Conservation (phyloP, 352 stramenopile species). For the Phytophthora crassamura region DNA sequence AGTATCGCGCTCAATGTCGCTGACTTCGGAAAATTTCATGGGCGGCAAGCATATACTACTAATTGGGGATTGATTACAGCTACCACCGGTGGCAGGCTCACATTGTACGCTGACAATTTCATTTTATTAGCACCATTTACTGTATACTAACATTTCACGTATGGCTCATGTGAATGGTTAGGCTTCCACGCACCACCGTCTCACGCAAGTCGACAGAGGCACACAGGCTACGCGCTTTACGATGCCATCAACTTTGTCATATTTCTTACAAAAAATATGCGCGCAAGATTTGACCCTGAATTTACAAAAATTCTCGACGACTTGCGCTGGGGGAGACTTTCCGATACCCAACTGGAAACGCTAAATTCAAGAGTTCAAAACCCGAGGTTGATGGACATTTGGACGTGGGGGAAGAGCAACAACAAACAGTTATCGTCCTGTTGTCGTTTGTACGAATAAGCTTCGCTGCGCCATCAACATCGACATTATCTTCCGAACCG, state of each 20-base stretch:
- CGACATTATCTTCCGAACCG: no score
- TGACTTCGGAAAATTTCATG: constrained; percentile 1
- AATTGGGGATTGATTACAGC: constrained; percentile 24
- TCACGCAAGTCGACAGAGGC: not conserved
- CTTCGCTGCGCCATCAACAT: no score
- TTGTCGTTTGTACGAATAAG: no score
- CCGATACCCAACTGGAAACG: no score
- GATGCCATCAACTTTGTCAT: not conserved
- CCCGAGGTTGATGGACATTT: no score
- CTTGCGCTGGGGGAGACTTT: no score
- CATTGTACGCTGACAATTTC: constrained; percentile 22
- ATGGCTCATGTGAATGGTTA: not conserved
- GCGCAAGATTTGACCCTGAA: not conserved
- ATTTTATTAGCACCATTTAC: no score
- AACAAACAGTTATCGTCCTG: no score
- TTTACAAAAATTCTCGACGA: not conserved
- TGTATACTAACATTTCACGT: not conserved
- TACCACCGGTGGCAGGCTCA: constrained; percentile 19
- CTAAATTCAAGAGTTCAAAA: no score
- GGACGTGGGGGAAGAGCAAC: no score
- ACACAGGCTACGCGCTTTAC: constrained; percentile 14
- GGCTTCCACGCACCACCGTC: not conserved
- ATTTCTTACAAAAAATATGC: constrained; percentile 23
- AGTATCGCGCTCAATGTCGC: constrained; percentile 1
- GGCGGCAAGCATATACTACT: constrained; percentile 27